A percentile compares a stretch with the other conserved stretches of the same genome.
Conservation (phyloP, 352 stramenopile species). For the Globisporangium camurandrum region DNA sequence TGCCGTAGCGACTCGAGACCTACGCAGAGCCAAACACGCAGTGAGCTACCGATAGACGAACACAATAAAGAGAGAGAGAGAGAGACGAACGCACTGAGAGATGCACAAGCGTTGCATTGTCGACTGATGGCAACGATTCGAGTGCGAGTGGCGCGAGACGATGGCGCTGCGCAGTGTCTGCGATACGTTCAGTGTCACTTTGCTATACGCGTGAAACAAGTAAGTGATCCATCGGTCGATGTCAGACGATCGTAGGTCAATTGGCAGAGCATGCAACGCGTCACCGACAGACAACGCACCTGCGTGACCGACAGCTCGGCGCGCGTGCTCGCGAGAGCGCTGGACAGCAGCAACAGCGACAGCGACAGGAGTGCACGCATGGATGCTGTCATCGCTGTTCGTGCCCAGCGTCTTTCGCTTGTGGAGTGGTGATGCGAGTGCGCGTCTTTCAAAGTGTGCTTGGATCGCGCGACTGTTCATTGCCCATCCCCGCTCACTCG, state of each 20-base stretch:
- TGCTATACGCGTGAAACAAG: not conserved
- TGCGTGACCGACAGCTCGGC: conserved; percentile 12
- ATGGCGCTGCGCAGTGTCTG: not conserved
- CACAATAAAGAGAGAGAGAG: not conserved
- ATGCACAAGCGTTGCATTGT: not conserved
- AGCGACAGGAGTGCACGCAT: no score
- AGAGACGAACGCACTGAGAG: conserved; percentile 4
- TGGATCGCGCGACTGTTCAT: no score
- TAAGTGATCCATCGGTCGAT: not conserved
- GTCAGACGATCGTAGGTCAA: not conserved
- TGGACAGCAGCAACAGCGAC: conserved; percentile 5
- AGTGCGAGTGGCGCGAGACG: not conserved
- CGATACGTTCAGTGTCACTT: not conserved
- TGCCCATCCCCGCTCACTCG: no score
- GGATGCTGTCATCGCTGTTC: no score
- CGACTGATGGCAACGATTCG: not conserved
- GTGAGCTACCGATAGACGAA: not conserved
- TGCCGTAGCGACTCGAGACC: conserved; percentile 19
- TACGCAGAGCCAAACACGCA: conserved; percentile 7
- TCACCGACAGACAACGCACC: conserved; percentile 2
- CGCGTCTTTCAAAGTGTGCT: no score
- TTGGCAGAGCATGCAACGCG: not conserved
- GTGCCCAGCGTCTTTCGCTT: no score
- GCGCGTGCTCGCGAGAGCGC: not conserved
- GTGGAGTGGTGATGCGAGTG: no score